phyloP scores from a whole-genome alignment of 345 rosid species.

The Salix brachista region DNA sequence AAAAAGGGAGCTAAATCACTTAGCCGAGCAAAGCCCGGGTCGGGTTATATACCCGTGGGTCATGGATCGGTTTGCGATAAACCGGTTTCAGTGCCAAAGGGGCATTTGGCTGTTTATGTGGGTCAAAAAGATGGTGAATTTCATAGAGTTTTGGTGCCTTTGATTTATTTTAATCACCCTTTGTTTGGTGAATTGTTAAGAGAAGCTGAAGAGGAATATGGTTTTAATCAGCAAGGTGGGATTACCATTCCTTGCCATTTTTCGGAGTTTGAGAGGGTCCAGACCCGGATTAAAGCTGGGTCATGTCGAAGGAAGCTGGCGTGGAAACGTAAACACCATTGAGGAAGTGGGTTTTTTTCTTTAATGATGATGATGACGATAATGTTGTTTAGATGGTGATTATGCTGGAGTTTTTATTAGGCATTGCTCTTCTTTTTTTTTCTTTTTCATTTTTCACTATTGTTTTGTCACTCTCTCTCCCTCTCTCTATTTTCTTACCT shows the following conservation, averaged over 20 bases:
- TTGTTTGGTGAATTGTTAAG: constrained; percentile 68
- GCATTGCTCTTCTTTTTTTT: background rate
- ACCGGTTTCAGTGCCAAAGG: constrained; percentile 55
- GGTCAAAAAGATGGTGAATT: constrained; percentile 71
- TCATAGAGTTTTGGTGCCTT: constrained; percentile 75
- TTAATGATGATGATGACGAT: constrained; percentile 25
- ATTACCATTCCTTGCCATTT: constrained; percentile 83
- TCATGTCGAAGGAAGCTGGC: constrained; percentile 37
- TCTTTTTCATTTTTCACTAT: background rate
- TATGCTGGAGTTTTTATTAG: background rate
- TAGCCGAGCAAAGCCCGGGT: constrained; percentile 28
- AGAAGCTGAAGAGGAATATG: constrained; percentile 78
- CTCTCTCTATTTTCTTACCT: background rate
- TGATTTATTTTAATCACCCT: constrained; percentile 89
- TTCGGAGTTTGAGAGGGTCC: constrained; percentile 77
- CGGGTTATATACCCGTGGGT: constrained; percentile 41
- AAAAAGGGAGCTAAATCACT: constrained; percentile 43
- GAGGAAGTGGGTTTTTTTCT: background rate
- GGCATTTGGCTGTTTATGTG: constrained; percentile 76
- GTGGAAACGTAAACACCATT: constrained; percentile 33
- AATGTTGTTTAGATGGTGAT: constrained; percentile 7
- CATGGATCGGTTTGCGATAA: constrained; percentile 20
- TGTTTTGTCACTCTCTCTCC: too few relatives aligned
- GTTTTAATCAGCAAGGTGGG: constrained; percentile 76
- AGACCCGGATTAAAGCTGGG: constrained; percentile 60